Evolutionary conservation across 2,329 filamentous ascomycete genomes (phyloP).

Genomic region (Alternaria ethzedia): DNA sequence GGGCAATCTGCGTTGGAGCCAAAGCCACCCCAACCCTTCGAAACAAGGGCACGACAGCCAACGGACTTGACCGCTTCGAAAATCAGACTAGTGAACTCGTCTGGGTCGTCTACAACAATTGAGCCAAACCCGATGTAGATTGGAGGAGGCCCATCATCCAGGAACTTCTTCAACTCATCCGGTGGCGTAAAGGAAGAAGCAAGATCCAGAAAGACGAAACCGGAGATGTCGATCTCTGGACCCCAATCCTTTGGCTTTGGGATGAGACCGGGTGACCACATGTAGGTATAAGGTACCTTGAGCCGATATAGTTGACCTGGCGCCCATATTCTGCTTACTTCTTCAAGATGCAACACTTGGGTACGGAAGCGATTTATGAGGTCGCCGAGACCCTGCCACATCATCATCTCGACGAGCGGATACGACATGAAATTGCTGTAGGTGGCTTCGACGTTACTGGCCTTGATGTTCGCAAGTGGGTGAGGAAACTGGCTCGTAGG

Average conservation of each 20-base stretch:
- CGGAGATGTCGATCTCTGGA: conserved; percentile 72
- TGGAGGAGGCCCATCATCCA: conserved; percentile 57
- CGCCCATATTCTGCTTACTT: conserved; percentile 78
- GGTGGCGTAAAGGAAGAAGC: conserved; percentile 68
- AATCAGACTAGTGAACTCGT: conserved; percentile 72
- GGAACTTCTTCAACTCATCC: conserved; percentile 54
- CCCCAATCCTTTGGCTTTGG: conserved; percentile 74
- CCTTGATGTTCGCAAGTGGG: conserved; percentile 76
- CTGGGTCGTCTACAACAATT: conserved; percentile 76
- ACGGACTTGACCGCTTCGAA: conserved; percentile 70
- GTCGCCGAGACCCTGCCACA: conserved; percentile 70
- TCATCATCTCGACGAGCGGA: conserved; percentile 80
- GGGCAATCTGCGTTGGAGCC: conserved; percentile 59
- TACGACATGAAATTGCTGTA: conserved; percentile 85
- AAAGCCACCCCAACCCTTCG: conserved; percentile 77
- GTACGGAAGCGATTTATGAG: conserved; percentile 76
- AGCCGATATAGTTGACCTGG: conserved; percentile 74
- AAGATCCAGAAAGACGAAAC: conserved; percentile 78
- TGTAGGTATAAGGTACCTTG: conserved; percentile 77
- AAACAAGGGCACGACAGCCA: conserved; percentile 74
- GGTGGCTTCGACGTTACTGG: conserved; percentile 71
- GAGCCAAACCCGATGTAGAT: conserved; percentile 80
- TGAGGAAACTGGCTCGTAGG: conserved; percentile 79
- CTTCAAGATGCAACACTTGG: conserved; percentile 72
- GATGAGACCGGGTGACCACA: conserved; percentile 67